phyloP scores from a whole-genome alignment of 2,329 filamentous ascomycete species.

The Epichloe uncinata region DNA sequence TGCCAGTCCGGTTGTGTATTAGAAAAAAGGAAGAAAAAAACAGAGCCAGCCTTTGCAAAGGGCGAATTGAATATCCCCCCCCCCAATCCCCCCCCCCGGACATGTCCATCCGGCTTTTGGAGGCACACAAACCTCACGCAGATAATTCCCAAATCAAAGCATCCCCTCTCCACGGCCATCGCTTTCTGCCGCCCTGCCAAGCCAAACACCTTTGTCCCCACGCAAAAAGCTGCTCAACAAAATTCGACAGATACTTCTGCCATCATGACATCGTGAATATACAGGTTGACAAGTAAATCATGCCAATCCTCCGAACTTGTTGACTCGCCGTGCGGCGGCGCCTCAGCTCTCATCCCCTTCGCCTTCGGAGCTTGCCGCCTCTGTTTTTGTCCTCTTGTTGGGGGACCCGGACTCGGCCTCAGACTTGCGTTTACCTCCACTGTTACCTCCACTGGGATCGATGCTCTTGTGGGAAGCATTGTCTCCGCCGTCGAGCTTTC shows the following conservation, averaged over 20 bases:
- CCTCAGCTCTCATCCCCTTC: slow-evolving; percentile 18
- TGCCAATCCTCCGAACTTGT: not conserved
- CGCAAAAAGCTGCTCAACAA: slow-evolving; percentile 8
- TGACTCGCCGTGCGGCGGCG: not conserved
- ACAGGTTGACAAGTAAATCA: slow-evolving; percentile 6
- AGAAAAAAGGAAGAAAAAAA: slow-evolving; percentile 14
- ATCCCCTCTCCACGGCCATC: not conserved
- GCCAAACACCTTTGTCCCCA: slow-evolving; percentile 4
- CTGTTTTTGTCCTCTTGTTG: slow-evolving; percentile 46
- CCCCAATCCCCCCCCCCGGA: not conserved
- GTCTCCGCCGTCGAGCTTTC: slow-evolving; percentile 18
- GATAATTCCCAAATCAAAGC: not conserved
- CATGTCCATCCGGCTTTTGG: not conserved
- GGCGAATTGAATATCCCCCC: not conserved
- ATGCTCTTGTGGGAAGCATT: slow-evolving; percentile 12
- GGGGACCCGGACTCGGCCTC: slow-evolving; percentile 33
- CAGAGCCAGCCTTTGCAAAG: slow-evolving; percentile 6
- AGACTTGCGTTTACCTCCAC: slow-evolving; percentile 48
- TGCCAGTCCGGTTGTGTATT: slow-evolving; percentile 27
- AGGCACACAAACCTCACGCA: not conserved
- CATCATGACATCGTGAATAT: slow-evolving; percentile 25
- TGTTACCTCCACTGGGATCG: too few relatives aligned
- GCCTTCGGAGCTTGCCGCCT: slow-evolving; percentile 24
- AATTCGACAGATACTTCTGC: slow-evolving; percentile 10
- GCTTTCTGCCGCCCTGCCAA: slow-evolving; percentile 1